These are phyloP conservation scores for Tilletiopsis washingtonensis DNA, from an alignment of 1,284 basidiomycete species.

Conservation along the genomic window DNA sequence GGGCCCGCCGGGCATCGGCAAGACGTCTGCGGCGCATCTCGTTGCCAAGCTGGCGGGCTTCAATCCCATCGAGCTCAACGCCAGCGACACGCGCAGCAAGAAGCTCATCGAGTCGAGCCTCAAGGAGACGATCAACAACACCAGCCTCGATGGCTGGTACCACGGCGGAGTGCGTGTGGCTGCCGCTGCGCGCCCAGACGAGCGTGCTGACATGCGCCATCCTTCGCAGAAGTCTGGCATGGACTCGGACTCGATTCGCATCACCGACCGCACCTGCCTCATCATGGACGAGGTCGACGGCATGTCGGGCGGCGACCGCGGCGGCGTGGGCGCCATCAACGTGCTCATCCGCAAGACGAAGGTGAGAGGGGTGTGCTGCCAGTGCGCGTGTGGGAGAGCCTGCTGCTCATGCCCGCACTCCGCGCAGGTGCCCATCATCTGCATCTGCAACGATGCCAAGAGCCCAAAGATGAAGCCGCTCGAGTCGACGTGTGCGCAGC, in stretches of 20 bases:
- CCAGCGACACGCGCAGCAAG: conserved; percentile 90
- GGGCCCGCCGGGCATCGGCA: conserved; percentile 92
- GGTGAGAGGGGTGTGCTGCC: conserved; percentile 50
- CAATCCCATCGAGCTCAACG: conserved; percentile 88
- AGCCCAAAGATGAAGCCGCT: conserved; percentile 88
- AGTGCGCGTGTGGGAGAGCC: too few relatives aligned
- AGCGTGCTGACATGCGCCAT: neutral
- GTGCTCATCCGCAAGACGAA: conserved; percentile 87
- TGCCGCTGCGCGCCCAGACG: neutral
- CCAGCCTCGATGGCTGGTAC: conserved; percentile 81
- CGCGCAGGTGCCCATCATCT: conserved; percentile 87
- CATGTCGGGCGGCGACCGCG: conserved; percentile 94
- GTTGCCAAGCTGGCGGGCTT: conserved; percentile 82
- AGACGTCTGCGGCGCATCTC: conserved; percentile 91
- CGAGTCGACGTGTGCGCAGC: conserved; percentile 55
- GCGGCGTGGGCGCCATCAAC: conserved; percentile 87
- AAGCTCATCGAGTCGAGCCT: conserved; percentile 76
- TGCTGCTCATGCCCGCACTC: too few relatives aligned
- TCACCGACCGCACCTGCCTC: conserved; percentile 73
- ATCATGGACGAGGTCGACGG: conserved; percentile 99
- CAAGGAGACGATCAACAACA: conserved; percentile 51
- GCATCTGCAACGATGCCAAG: conserved; percentile 85
- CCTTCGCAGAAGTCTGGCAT: neutral
- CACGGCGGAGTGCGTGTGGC: conserved; percentile 30
- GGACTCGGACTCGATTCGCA: conserved; percentile 43